phyloP scores from a whole-genome alignment of 345 rosid species.

The Linum usitatissimum region DNA sequence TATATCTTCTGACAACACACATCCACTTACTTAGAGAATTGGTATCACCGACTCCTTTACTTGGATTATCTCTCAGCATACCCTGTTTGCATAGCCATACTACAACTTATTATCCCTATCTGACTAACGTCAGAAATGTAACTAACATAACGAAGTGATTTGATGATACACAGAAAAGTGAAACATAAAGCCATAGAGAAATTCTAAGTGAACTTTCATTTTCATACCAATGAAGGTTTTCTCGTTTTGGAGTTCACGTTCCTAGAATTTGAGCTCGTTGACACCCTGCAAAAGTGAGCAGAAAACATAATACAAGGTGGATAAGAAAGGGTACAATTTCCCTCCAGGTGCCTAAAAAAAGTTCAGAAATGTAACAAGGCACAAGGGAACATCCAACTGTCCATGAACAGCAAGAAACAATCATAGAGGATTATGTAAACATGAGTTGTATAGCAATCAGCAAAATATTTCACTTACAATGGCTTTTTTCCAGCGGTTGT shows the following conservation, averaged over 20 bases:
- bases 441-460: not conserved
- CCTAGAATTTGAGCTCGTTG: slow-evolving; percentile 26
- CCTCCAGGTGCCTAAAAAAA: not conserved
- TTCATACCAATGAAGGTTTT: slow-evolving; percentile 39
- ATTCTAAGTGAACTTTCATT: slow-evolving; percentile 1
- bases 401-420: too few species aligned
- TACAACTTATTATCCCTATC: not conserved
- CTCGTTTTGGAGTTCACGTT: slow-evolving; percentile 24
- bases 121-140: not conserved
- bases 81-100: slow-evolving; percentile 26
- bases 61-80: slow-evolving; percentile 21
- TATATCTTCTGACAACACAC: slow-evolving; percentile 24
- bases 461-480: slow-evolving; percentile 28
- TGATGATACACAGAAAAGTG: not conserved
- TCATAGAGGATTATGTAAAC: too few species aligned
- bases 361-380: not conserved
- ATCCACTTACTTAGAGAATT: slow-evolving; percentile 34
- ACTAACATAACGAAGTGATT: not conserved
- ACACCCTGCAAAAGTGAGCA: slow-evolving; percentile 28
- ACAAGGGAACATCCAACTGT: not conserved
- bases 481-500: slow-evolving; percentile 39
- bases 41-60: slow-evolving; percentile 20
- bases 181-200: not conserved
- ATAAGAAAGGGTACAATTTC: not conserved
- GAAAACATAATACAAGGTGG: not conserved